Conservation (phyloP, 83 land plant species). For the Picea abies region DNA sequence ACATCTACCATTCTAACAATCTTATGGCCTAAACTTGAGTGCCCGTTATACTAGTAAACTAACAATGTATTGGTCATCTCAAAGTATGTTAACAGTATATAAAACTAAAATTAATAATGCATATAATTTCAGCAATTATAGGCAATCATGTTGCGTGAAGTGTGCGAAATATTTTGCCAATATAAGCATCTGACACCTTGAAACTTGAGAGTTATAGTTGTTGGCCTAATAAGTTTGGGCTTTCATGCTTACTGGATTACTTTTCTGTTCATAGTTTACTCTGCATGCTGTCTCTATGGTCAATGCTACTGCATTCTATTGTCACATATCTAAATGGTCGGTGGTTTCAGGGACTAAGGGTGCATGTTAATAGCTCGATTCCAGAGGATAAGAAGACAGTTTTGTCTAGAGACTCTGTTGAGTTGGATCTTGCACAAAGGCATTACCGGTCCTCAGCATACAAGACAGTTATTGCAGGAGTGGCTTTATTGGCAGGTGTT, state of each 20-base stretch:
- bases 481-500: neutral
- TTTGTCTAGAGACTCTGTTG: neutral
- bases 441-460: neutral
- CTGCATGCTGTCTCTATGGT: too few species aligned
- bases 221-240: neutral
- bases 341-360: constrained; percentile 8
- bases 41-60: too few species aligned
- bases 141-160: neutral
- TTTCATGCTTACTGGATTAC: neutral
- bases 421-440: neutral
- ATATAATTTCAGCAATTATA: neutral
- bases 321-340: neutral
- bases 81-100: too few species aligned
- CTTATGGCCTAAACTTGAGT: too few species aligned
- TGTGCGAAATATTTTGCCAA: too few species aligned
- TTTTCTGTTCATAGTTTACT: neutral
- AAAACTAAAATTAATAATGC: too few species aligned
- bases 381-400: neutral
- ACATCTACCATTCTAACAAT: too few species aligned
- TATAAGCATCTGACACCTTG: neutral
- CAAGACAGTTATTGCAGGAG: neutral
- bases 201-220: neutral
- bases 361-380: constrained; percentile 3
- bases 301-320: neutral
- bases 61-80: too few species aligned